Conservation (phyloP, 2,329 filamentous ascomycete species). For the Pseudogymnoascus sp. region DNA sequence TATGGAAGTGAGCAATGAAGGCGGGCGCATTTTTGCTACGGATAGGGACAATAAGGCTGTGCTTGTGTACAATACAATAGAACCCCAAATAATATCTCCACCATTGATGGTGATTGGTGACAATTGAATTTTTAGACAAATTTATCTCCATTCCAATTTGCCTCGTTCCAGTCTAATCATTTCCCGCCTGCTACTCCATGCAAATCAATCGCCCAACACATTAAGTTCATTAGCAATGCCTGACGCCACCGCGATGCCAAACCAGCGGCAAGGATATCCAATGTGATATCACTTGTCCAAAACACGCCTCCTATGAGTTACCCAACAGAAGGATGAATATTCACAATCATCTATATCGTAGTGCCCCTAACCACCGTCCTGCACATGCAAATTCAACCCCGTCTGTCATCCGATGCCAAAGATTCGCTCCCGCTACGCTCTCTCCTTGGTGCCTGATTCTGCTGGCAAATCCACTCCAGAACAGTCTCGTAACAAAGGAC, state of each 20-base stretch:
- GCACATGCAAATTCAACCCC: conserved; percentile 4
- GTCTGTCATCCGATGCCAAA: background rate
- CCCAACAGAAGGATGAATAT: background rate
- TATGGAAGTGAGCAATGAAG: conserved; percentile 58
- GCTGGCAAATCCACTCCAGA: conserved; percentile 67
- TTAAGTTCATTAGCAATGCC: background rate
- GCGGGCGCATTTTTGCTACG: background rate
- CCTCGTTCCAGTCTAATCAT: background rate
- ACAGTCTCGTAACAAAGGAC: conserved; percentile 95
- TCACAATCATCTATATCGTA: background rate
- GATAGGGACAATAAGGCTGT: conserved; percentile 2
- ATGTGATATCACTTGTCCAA: background rate
- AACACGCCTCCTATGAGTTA: background rate
- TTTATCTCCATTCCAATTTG: background rate
- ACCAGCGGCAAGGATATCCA: conserved; percentile 1
- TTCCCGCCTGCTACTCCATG: background rate
- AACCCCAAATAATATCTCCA: background rate
- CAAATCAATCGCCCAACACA: background rate
- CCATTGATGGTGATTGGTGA: background rate
- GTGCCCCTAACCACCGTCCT: background rate
- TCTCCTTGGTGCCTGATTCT: conserved; percentile 17
- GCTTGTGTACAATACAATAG: conserved; percentile 8
- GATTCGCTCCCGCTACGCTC: conserved; percentile 23
- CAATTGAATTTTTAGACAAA: background rate
- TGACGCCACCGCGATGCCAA: conserved; percentile 1